A percentile compares a stretch with the other conserved stretches of the same genome.
phyloP scores from a whole-genome alignment of 306 rosid species.

The Cucurbita argyrosperma region DNA sequence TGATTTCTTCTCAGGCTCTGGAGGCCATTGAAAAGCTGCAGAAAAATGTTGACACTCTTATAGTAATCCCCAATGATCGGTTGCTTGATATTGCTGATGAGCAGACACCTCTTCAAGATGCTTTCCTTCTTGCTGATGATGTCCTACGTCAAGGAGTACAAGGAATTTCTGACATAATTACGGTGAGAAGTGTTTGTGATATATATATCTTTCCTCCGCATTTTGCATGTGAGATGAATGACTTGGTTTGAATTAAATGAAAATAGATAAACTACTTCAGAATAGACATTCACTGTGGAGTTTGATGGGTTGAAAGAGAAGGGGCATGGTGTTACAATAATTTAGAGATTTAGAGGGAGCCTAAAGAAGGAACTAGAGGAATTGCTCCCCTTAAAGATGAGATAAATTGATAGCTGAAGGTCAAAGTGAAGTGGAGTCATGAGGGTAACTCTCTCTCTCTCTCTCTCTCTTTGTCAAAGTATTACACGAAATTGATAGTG shows the following conservation, averaged over 20 bases:
- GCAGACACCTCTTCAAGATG: slow-evolving; percentile 85
- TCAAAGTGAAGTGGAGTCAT: not conserved
- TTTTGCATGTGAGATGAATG: not conserved
- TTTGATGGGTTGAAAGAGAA: not conserved
- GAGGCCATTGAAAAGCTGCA: slow-evolving; percentile 93
- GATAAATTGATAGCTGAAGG: not conserved
- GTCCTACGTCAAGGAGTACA: slow-evolving; percentile 96
- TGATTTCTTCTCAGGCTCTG: slow-evolving; percentile 49
- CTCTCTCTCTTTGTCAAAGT: not conserved
- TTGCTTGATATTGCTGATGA: slow-evolving; percentile 90
- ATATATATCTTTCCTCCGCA: not conserved
- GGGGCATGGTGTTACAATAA: not conserved
- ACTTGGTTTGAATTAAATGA: not conserved
- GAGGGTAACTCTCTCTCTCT: not conserved
- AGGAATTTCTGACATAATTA: slow-evolving; percentile 93
- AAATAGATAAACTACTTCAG: not conserved
- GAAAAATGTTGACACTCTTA: slow-evolving; percentile 92
- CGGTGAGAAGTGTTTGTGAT: slow-evolving; percentile 34
- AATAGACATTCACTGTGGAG: not conserved
- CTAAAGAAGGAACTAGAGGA: not conserved
- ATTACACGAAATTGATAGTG: not conserved
- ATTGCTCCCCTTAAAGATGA: not conserved
- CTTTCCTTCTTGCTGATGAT: slow-evolving; percentile 89
- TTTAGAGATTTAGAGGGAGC: not conserved
- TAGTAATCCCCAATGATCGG: slow-evolving; percentile 94